phyloP scores from a whole-genome alignment of 768 basidiomycete genomes.

The Boletus coccyginus region DNA sequence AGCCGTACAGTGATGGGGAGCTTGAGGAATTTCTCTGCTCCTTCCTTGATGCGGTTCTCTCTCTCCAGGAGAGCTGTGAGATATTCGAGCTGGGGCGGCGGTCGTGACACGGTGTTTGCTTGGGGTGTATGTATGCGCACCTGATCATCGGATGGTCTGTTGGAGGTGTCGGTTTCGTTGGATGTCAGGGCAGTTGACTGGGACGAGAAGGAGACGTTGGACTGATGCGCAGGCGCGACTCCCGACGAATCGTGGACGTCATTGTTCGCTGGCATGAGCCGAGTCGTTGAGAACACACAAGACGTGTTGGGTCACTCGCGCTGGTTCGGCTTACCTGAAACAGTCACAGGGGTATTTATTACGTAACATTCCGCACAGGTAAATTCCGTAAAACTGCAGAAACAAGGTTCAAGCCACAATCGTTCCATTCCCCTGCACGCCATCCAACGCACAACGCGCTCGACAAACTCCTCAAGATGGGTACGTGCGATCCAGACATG shows the following conservation, averaged over 20 bases:
- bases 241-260: conserved; percentile 27
- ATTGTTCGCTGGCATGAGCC: conserved; percentile 29
- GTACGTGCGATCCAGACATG: conserved; percentile 40
- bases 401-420: conserved; percentile 34
- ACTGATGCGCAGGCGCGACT: conserved; percentile 17
- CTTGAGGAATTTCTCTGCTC: conserved; percentile 85
- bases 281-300: not conserved
- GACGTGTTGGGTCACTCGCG: too few species aligned
- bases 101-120: conserved; percentile 3
- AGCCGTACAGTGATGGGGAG: conserved; percentile 52
- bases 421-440: conserved; percentile 54
- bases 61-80: conserved; percentile 68
- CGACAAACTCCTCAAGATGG: conserved; percentile 59
- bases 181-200: conserved; percentile 27
- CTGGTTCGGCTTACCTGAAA: not conserved
- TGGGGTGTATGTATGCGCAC: conserved; percentile 14
- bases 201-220: conserved; percentile 30
- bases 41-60: conserved; percentile 84
- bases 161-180: conserved; percentile 23
- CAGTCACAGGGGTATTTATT: conserved; percentile 2
- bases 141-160: conserved; percentile 28
- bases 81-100: conserved; percentile 52
- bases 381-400: conserved; percentile 28
- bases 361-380: conserved; percentile 7
- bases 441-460: conserved; percentile 39